Percentiles rank a stretch among this genome's conserved stretches.
phyloP scores from a whole-genome alignment of 1,284 basidiomycete species.

The Anthracocystis walkeri region DNA sequence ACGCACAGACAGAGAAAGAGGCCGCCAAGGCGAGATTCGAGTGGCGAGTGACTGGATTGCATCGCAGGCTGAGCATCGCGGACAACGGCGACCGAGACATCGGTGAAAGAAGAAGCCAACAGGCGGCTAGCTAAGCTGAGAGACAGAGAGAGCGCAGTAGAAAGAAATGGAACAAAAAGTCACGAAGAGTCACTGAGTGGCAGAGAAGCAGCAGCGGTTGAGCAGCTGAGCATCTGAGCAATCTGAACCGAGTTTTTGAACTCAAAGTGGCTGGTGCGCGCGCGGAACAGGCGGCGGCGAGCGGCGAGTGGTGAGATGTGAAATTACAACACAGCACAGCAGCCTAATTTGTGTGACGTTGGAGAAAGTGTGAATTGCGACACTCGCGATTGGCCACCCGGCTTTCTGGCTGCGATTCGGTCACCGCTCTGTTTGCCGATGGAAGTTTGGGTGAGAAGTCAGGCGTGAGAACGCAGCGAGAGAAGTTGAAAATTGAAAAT shows the following conservation, averaged over 20 bases:
- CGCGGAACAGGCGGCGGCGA: neutral
- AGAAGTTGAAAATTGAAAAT: slow-evolving; percentile 2
- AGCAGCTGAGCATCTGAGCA: neutral
- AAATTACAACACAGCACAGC: slow-evolving; percentile 2
- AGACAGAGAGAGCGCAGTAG: neutral
- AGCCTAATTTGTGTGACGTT: neutral
- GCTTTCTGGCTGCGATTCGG: neutral
- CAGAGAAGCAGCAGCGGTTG: neutral
- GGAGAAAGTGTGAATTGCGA: neutral
- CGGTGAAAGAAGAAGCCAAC: neutral
- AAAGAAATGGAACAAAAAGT: neutral
- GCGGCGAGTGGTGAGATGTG: neutral
- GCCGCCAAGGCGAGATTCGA: neutral
- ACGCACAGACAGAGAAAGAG: neutral
- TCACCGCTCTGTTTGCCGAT: slow-evolving; percentile 6
- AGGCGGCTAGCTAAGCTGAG: neutral
- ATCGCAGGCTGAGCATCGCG: neutral
- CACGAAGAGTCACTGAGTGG: no score
- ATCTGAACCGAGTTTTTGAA: no score
- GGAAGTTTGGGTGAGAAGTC: neutral
- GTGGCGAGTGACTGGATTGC: neutral
- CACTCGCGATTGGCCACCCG: neutral
- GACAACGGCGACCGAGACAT: neutral
- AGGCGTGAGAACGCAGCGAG: neutral
- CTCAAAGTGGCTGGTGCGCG: slow-evolving; percentile 14